phyloP scores from a whole-genome alignment of 192 early-diverging fungal species.

The Podila minutissima region DNA sequence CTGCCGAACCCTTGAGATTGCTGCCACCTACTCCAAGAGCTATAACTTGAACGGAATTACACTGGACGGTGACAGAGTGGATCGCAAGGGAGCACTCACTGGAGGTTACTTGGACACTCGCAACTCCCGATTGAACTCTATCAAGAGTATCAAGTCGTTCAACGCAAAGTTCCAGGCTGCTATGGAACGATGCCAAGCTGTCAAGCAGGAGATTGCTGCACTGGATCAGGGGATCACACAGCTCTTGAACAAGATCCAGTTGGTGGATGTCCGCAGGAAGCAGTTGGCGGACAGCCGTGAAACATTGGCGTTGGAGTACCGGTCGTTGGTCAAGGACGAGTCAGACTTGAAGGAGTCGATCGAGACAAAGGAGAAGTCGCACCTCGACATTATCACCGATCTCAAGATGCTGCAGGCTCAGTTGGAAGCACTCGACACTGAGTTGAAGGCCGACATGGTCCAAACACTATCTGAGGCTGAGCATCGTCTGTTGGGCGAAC shows the following conservation, averaged over 20 bases:
- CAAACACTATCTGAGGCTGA: constrained; percentile 66
- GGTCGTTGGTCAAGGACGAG: constrained; percentile 72
- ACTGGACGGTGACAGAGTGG: constrained; percentile 91
- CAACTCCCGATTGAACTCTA: constrained; percentile 79
- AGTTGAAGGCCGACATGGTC: constrained; percentile 68
- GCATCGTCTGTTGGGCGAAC: constrained; percentile 56
- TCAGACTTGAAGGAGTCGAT: constrained; percentile 61
- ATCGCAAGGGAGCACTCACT: constrained; percentile 90
- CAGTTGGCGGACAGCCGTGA: constrained; percentile 67
- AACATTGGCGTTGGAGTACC: constrained; percentile 62
- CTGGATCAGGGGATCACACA: constrained; percentile 73
- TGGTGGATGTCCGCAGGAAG: constrained; percentile 58
- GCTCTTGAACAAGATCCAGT: constrained; percentile 67
- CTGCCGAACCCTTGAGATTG: constrained; percentile 85
- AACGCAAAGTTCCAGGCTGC: constrained; percentile 57
- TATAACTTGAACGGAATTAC: constrained; percentile 89
- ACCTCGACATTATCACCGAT: constrained; percentile 53
- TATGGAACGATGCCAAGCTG: constrained; percentile 33
- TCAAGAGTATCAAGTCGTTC: constrained; percentile 65
- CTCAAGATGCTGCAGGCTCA: constrained; percentile 66
- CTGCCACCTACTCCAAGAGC: constrained; percentile 77
- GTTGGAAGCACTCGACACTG: constrained; percentile 63
- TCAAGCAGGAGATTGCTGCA: constrained; percentile 64
- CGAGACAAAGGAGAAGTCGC: constrained; percentile 62
- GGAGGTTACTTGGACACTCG: constrained; percentile 88